Evolutionary conservation across 2,329 filamentous ascomycete species (phyloP), one percentile per base, ranked within the genome.

Genomic region (Aspergillus hiratsukae): DNA sequence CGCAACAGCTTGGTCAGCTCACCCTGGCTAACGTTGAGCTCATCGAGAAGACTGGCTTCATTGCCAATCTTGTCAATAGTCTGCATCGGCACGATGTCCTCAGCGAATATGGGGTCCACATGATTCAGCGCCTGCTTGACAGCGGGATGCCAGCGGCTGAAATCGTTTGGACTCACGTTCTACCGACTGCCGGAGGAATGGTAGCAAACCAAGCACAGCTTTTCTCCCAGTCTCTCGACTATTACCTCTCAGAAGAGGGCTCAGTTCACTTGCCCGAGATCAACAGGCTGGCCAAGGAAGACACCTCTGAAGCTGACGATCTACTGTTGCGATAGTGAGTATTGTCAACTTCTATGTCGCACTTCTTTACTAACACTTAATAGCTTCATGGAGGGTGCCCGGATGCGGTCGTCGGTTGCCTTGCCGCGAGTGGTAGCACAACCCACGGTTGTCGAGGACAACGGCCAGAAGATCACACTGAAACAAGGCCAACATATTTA

Each of bases 121-220:
- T 85, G 74, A 81, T 85, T 58, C 69, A 80, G 53, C 77, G 79
- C 11, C 72, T 85, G 9, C 72, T 82, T 19, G 75, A 76, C 41
- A 76, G 74, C 7, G 75, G 77, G 7, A 72, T 78, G 55, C 72
- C 76, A 1, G 68, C 78, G 5, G 71, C 80, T 27, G 76, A 81
- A 21, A 73, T 84, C 27, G 81, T 83, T 29, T 83, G 80, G 78
- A 79, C 79, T 43, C 79, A 84, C 54, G 79, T 85, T 53, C 75
- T 86, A 45, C 81, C 81, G 31, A 84, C 82, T 0, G 81, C 81
- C 1, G 81, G 80, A 27, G 80, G 80, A 40, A 80, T 81, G 71
- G 80, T 83, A 3, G 74, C 79, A 2, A 84, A 83, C 55, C 82
- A 85, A 63, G 81, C 79, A 7, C 81, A 84, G 57, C 76, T 84